These are phyloP conservation scores for Zea mays DNA, from an alignment of 176 grass and related monocot species.

Conservation along the genomic window DNA sequence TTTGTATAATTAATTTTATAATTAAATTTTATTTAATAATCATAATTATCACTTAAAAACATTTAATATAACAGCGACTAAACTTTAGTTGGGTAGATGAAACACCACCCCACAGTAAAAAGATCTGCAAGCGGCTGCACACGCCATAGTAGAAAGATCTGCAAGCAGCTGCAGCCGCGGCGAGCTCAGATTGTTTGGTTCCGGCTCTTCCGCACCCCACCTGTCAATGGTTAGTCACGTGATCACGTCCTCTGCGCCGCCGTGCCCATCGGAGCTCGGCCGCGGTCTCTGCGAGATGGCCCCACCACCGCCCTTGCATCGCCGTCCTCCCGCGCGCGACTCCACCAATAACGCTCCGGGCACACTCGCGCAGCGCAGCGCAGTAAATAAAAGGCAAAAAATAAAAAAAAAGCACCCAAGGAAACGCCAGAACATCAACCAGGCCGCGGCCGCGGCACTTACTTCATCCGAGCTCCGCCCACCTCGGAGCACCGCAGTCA, in stretches of 20 bases:
- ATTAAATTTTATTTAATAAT: no score
- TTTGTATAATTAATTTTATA: no score
- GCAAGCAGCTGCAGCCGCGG: no score
- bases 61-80: no score
- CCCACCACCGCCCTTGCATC: background rate
- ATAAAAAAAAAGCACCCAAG: background rate
- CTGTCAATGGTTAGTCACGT: background rate
- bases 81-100: no score
- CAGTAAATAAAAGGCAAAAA: no score
- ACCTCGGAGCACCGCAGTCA: background rate
- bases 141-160: no score
- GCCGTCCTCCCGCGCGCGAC: background rate
- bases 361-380: background rate
- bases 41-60: no score
- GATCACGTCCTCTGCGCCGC: background rate
- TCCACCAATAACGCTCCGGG: background rate
- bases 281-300: background rate
- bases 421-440: background rate
- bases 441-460: background rate
- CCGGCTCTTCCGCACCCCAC: background rate
- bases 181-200: no score
- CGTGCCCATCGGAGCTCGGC: background rate
- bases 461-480: background rate
- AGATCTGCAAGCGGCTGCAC: no score
- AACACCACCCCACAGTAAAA: no score